Evolutionary conservation across 805 yeast species (phyloP).

Genomic region (Wickerhamomyces canadensis): DNA sequence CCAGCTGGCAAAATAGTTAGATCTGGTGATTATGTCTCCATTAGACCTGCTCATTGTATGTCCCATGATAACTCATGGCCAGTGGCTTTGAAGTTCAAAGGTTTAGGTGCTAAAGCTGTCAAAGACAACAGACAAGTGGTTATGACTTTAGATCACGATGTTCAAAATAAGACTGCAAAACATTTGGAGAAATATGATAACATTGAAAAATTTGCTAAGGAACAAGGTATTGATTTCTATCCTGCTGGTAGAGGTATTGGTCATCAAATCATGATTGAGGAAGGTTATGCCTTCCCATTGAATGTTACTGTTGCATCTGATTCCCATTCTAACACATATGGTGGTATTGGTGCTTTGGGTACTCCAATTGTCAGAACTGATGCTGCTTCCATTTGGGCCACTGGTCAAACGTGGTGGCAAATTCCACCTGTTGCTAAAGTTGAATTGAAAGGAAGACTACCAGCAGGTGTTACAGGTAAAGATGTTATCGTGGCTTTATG

Average conservation of each 20-base stretch:
- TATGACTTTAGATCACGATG: constrained; percentile 96
- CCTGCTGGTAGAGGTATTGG: constrained; percentile 99
- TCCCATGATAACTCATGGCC: constrained; percentile 99
- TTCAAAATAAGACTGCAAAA: constrained; percentile 86
- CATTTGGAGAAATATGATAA: constrained; percentile 83
- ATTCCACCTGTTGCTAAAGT: constrained; percentile 98
- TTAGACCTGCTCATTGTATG: constrained; percentile 96
- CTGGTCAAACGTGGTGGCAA: constrained; percentile 99
- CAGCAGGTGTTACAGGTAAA: constrained; percentile 88
- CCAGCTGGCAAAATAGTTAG: constrained; percentile 70
- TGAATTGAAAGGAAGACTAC: constrained; percentile 75
- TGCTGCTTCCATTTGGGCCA: constrained; percentile 99
- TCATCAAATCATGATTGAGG: constrained; percentile 98
- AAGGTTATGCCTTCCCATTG: constrained; percentile 95
- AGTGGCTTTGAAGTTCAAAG: constrained; percentile 93
- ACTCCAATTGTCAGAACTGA: constrained; percentile 98
- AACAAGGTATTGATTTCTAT: constrained; percentile 92
- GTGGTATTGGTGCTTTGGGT: constrained; percentile 94
- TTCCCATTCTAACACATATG: constrained; percentile 96
- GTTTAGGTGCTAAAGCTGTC: constrained; percentile 82
- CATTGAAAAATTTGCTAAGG: constrained; percentile 82
- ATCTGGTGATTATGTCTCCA: constrained; percentile 92
- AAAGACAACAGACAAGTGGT: constrained; percentile 88
- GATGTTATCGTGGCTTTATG: constrained; percentile 96
- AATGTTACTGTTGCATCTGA: constrained; percentile 95